Base-by-base conservation (phyloP, 2,329 filamentous ascomycete species). In the Cercospora beticola region DNA sequence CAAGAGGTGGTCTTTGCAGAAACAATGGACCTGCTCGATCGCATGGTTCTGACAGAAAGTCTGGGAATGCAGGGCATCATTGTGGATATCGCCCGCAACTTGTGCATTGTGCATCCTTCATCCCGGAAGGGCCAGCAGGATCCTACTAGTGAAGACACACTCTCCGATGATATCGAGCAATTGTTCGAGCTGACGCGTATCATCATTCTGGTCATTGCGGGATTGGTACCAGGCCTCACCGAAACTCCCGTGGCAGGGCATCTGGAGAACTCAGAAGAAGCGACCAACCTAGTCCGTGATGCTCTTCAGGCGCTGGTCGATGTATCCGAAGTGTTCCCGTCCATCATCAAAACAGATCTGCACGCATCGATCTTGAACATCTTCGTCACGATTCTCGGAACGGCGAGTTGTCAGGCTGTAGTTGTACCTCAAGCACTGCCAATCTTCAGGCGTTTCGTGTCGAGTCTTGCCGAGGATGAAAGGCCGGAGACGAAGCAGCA, bases 281-380 rank as follows among this genome's bases (percentile, higher is more conserved):
- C 93, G 1, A 87, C 96, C 18, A 84, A 90, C 2, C 87, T 99
- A 3, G 88, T 97, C 61, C 89, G 89, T 26, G 89, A 91, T 1
- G 90, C 93, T 0, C 85, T 99, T 1, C 91, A 94, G 68, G 92
- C 95, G 1, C 87, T 99, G 1, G 95, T 98, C 3, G 93, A 98
- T 76, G 94, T 95, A 0, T 94, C 95, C 6, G 92, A 96, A 70
- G 93, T 98, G 16, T 99, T 99, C 81, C 96, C 96, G 0, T 89
- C 92, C 2, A 94, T 99, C 75, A 99, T 99, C 83, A 95, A 95
- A 78, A 94, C 93, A 9, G 95, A 99, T 78, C 86, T 99, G 6
- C 93, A 98, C 77, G 94, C 95, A 46, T 98, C 94, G 76, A 97
- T 98, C 73, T 87, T 99, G 61, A 94, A 99, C 82, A 97, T 98